Percentiles rank a stretch among this genome's conserved stretches.
These are phyloP conservation scores for Pseudoturritis turrita DNA, from an alignment of 345 rosid genomes.

Conservation along the genomic window DNA sequence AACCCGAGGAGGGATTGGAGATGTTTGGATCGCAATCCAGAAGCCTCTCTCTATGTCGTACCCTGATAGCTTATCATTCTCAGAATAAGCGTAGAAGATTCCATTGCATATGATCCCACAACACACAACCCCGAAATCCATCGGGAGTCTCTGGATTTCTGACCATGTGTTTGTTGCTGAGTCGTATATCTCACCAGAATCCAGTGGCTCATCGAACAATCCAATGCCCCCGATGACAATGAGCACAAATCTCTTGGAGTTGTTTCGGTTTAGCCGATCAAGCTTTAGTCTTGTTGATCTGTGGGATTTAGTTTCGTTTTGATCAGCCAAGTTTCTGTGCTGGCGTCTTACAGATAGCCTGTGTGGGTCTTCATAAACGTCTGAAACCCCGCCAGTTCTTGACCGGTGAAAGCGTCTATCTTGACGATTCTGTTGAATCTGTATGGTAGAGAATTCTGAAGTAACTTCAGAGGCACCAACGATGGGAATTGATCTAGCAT, in stretches of 20 bases:
- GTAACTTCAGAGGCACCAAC: constrained; percentile 69
- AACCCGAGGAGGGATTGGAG: constrained; percentile 85
- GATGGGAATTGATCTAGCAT: constrained; percentile 79
- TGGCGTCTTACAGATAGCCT: constrained; percentile 82
- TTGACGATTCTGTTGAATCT: constrained; percentile 55
- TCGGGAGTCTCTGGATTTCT: constrained; percentile 75
- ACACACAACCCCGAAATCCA: constrained; percentile 67
- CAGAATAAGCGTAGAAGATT: constrained; percentile 84
- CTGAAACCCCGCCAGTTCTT: constrained; percentile 66
- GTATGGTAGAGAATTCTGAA: constrained; percentile 47
- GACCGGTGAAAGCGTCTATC: constrained; percentile 70
- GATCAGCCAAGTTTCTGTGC: constrained; percentile 48
- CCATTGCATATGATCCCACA: constrained; percentile 80
- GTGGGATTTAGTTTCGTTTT: constrained; percentile 48
- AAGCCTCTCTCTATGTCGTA: constrained; percentile 88
- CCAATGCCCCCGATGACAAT: constrained; percentile 84
- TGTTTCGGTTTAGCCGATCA: constrained; percentile 41
- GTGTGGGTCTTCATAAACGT: constrained; percentile 96
- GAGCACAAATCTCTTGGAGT: constrained; percentile 57
- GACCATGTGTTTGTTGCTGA: constrained; percentile 76
- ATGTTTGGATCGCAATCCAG: constrained; percentile 79
- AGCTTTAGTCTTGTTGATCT: constrained; percentile 51
- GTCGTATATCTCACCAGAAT: constrained; percentile 96
- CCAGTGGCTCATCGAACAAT: constrained; percentile 76
- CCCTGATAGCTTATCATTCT: constrained; percentile 82